These are phyloP conservation scores for Cnidoscolus chayamansa DNA, from an alignment of 441 rosid genomes.

Conservation along the genomic window DNA sequence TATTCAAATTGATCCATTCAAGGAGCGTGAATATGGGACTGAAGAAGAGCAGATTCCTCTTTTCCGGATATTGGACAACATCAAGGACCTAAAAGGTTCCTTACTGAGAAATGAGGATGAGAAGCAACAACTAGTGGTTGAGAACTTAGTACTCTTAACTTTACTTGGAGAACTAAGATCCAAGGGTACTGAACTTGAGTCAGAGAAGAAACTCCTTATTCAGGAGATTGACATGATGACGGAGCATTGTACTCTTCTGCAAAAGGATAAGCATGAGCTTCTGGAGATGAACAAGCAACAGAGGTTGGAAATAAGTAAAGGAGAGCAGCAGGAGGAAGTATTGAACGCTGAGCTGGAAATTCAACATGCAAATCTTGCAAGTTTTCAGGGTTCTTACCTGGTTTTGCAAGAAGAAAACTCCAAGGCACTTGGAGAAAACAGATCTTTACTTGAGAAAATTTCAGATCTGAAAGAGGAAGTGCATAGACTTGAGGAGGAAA, in stretches of 20 bases:
- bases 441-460: conserved; percentile 43
- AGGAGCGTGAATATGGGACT: conserved; percentile 46
- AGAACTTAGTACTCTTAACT: conserved; percentile 48
- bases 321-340: conserved; percentile 45
- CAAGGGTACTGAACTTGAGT: conserved; percentile 51
- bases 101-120: conserved; percentile 53
- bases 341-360: conserved; percentile 42
- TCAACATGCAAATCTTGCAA: conserved; percentile 37
- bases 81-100: conserved; percentile 61
- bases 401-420: conserved; percentile 50
- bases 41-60: conserved; percentile 56
- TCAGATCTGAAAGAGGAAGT: conserved; percentile 49
- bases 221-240: conserved; percentile 40
- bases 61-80: conserved; percentile 40
- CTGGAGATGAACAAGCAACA: conserved; percentile 54
- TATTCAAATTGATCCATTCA: conserved; percentile 40
- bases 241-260: conserved; percentile 44
- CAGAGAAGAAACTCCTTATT: conserved; percentile 44
- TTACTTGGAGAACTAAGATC: conserved; percentile 48
- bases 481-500: conserved; percentile 58
- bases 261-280: conserved; percentile 48
- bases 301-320: conserved; percentile 43
- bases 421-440: conserved; percentile 44
- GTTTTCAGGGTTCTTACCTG: conserved; percentile 47
- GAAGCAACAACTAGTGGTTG: conserved; percentile 57